Base-by-base conservation (phyloP, 2,329 filamentous ascomycete genomes). In the Didymosphaeria variabile region DNA sequence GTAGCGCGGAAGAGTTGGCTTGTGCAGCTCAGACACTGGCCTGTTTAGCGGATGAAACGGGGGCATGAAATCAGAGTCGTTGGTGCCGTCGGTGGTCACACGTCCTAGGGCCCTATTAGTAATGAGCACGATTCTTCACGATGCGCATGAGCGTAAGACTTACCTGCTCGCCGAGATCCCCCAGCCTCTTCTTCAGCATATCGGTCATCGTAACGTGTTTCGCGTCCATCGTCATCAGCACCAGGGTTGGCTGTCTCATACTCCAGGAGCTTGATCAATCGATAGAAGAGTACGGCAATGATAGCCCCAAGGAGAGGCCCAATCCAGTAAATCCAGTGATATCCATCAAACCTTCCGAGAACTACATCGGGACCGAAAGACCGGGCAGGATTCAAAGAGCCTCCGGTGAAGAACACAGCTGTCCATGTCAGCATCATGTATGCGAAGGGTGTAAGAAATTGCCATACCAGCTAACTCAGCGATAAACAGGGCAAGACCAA, bases 281-380 rank as follows among this genome's bases (percentile, higher is more conserved):
- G 78, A 69, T 84, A 84, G 67, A 84, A 82, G n/a, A 77, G 65
- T 2, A 82, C 81, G 13, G 82, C 81, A 2, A 84, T 59, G 13
- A 83, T 58, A 3, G 82, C 70, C 19, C 83, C 83, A 5, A 84
- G 73, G 6, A 77, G 62, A 5, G 82, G 82, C 0, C 83, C 83
- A 49, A 84, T 59, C 83, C 83, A 85, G 71, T 85, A 85, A 59
- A 85, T 82, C 81, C 82, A 84, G 67, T 84, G 82, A 61, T 83
- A 79, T 46, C 72, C 66, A 5, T 79, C 74, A 66, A 84, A 84
- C 9, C 57, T 72, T 44, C 68, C 66, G 3, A 80, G 72, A 32
- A 81, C 73, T n/a, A 84, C 80, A 60, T 79, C 79, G 21, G 82
- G 82, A 23, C 81, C 82, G 65, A 84, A 82, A 1, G 81, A 82